These are phyloP conservation scores for Fagus sylvatica DNA, from an alignment of 306 rosid species.

Conservation along the genomic window DNA sequence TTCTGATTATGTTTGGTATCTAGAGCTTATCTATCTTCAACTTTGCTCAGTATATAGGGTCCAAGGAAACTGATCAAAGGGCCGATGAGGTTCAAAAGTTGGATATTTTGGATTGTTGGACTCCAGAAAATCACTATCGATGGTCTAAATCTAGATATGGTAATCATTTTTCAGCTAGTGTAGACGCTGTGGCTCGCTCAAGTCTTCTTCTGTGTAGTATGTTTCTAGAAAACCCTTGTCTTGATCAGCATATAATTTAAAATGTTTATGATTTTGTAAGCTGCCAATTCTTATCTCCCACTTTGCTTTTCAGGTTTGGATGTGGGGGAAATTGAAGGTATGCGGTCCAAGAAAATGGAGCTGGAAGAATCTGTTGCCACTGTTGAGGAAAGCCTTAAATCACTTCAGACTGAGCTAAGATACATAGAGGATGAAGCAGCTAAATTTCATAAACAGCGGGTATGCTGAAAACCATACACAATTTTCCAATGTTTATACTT, in stretches of 20 bases:
- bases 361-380: conserved; percentile 53
- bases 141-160: conserved; percentile 91
- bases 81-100: conserved; percentile 63
- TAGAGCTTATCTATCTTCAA: conserved; percentile 5
- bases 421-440: conserved; percentile 60
- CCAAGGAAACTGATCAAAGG: conserved; percentile 71
- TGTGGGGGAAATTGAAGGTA: conserved; percentile 66
- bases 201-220: conserved; percentile 64
- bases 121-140: conserved; percentile 83
- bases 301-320: conserved; percentile 54
- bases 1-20: conserved; percentile 17
- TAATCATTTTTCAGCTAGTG: conserved; percentile 67
- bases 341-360: conserved; percentile 52
- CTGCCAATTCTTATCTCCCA: background rate
- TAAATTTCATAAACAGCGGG: conserved; percentile 64
- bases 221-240: conserved; percentile 22
- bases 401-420: conserved; percentile 54
- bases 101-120: conserved; percentile 81
- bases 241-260: background rate
- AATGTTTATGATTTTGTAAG: conserved; percentile 6
- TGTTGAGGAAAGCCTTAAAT: conserved; percentile 49
- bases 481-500: conserved; percentile 3
- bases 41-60: conserved; percentile 73
- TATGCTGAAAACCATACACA: conserved; percentile 30
- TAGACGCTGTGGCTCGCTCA: conserved; percentile 58